These are phyloP conservation scores for Protomyces arabidopsidicola DNA, from an alignment of 1,139 yeast genomes.

Conservation along the genomic window DNA sequence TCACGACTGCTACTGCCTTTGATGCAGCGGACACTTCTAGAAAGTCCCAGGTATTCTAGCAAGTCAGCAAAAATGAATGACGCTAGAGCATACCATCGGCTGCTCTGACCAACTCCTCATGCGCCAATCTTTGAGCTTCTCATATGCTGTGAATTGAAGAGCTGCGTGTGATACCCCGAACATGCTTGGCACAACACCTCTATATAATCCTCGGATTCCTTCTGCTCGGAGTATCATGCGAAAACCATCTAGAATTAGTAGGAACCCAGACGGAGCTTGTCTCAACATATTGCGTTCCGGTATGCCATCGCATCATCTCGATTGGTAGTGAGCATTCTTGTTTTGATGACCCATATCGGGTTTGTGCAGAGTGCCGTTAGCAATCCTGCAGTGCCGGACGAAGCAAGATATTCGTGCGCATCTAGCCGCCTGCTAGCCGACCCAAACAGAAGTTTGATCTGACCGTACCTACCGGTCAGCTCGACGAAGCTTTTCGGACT, in stretches of 20 bases:
- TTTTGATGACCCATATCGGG: constrained; percentile 90
- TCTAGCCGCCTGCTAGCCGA: constrained; percentile 17
- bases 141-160: constrained; percentile 79
- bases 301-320: constrained; percentile 35
- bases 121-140: constrained; percentile 52
- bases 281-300: not conserved
- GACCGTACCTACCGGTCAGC: constrained; percentile 1
- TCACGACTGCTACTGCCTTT: constrained; percentile 61
- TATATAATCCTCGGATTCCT: constrained; percentile 71
- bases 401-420: constrained; percentile 44
- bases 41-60: constrained; percentile 51
- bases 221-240: constrained; percentile 51
- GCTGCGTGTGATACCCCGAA: constrained; percentile 86
- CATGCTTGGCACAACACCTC: constrained; percentile 75
- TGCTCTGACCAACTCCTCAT: not conserved
- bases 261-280: not conserved
- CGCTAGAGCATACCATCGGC: constrained; percentile 21
- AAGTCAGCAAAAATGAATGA: not conserved
- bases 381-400: constrained; percentile 67
- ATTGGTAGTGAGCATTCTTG: constrained; percentile 55
- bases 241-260: constrained; percentile 54
- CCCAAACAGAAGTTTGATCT: constrained; percentile 14
- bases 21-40: constrained; percentile 62
- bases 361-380: constrained; percentile 73
- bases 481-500: not conserved